Base-by-base conservation (phyloP, 2,329 filamentous ascomycete genomes). In the Paraphoma sp. region DNA sequence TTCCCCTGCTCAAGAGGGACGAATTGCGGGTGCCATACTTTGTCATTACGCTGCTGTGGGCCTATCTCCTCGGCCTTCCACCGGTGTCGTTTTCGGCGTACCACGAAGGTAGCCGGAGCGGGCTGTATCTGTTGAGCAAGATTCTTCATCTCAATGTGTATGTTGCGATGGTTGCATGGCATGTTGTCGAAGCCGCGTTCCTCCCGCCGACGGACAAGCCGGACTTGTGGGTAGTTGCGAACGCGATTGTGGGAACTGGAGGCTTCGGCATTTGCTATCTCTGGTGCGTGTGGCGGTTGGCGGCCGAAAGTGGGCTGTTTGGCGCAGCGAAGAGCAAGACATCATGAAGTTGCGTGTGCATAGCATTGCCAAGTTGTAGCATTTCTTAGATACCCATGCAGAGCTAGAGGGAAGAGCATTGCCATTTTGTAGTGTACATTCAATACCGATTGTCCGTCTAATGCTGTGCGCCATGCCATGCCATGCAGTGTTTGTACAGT, bases 201-300 rank as follows among this genome's bases (percentile, higher is more conserved):
- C 59, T 76, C 9, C 88, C 93, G 12, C 93, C 94, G 4, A 67
- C 80, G 0, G 83, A 84, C 55, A 97, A 96, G 78, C 95, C 95
- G 0, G 95, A 99, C 79, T 80, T 99, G 1, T 99, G 94, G 94
- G 89, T 96, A 3, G 93, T 99, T 2, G 84, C 88, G 11, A 99
- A 99, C 70, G 93, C 95, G 8, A 87, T 92, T 16, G 78, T 98
- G 18, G 95, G 95, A 7, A 91, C 91, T 18, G 88, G 86, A 4
- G 95, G 92, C 0, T 99, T 98, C 74, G 86, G 86, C 0, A 79
- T 96, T 33, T 96, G 93, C 76, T 98, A 97, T 75, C 71, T 95
- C 7, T 99, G 95, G 95, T 97, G 93, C 76, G 77, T 95, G 59
- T 89, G 87, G 84, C 89, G 86, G 62, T 73, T 91, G 50, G 68